Evolutionary conservation across 2,329 filamentous ascomycete species (phyloP).

Genomic region (Cordyceps fumosorosea): DNA sequence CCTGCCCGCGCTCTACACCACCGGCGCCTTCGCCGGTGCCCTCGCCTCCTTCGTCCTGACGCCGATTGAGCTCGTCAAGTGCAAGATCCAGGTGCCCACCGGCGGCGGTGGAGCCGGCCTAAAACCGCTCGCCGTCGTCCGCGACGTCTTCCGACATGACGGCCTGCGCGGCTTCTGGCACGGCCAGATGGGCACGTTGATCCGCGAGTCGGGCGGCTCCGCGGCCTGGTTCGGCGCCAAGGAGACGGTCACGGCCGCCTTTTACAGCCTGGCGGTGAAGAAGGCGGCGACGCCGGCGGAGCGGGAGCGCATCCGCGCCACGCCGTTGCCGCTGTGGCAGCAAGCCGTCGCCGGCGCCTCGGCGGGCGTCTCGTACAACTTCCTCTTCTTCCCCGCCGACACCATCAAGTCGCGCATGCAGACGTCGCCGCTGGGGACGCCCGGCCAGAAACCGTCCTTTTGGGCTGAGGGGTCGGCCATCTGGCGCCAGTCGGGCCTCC

Average conservation of each 20-base stretch:
- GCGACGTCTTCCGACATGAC: conserved; percentile 73
- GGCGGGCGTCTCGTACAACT: conserved; percentile 92
- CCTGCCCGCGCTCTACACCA: conserved; percentile 67
- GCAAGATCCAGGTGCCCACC: conserved; percentile 82
- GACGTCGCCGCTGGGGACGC: conserved; percentile 63
- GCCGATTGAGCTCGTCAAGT: conserved; percentile 95
- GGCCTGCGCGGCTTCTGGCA: conserved; percentile 89
- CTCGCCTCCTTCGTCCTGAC: conserved; percentile 89
- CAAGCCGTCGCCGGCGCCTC: conserved; percentile 81
- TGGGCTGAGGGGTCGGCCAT: conserved; percentile 62
- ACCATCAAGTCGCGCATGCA: conserved; percentile 98
- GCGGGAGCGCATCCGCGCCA: conserved; percentile 35
- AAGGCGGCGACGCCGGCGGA: conserved; percentile 32
- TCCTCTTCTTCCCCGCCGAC: conserved; percentile 93
- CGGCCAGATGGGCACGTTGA: conserved; percentile 86
- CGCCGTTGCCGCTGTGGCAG: conserved; percentile 71
- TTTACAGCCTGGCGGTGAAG: conserved; percentile 51
- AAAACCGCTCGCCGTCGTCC: conserved; percentile 64
- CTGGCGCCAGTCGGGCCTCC: conserved; percentile 77
- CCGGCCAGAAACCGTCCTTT: conserved; percentile 58
- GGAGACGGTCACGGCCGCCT: conserved; percentile 68
- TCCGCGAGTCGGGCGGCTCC: conserved; percentile 87
- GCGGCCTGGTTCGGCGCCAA: conserved; percentile 95
- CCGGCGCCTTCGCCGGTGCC: conserved; percentile 79
- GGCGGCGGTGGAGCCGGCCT: conserved; percentile 45